phyloP scores from a whole-genome alignment of 306 rosid genomes.

The Leucaena leucocephala region DNA sequence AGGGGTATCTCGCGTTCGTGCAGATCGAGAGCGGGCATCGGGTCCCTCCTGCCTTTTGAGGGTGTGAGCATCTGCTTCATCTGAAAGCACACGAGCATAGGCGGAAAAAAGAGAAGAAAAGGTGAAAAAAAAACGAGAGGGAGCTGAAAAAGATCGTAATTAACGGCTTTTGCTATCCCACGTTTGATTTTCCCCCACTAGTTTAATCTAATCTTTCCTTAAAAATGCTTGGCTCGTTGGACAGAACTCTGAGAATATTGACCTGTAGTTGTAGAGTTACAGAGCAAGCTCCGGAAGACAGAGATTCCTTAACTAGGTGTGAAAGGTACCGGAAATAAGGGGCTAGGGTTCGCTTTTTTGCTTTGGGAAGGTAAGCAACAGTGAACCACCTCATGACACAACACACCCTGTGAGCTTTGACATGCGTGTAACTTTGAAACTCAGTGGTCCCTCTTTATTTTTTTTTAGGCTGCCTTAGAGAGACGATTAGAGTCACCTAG shows the following conservation, averaged over 20 bases:
- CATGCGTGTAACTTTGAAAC: conserved; percentile 28
- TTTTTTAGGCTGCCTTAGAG: conserved; percentile 44
- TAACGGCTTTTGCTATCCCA: conserved; percentile 52
- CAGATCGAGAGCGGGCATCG: conserved; percentile 31
- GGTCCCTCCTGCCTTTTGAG: background rate
- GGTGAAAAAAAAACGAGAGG: too few species aligned
- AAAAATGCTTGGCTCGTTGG: conserved; percentile 41
- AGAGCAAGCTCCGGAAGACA: conserved; percentile 35
- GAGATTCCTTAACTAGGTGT: conserved; percentile 71
- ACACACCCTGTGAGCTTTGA: background rate
- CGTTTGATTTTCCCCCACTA: conserved; percentile 3
- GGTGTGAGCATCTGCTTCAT: conserved; percentile 29
- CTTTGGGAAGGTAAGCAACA: conserved; percentile 44
- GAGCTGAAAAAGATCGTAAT: conserved; percentile 35
- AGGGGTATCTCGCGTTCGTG: conserved; percentile 2
- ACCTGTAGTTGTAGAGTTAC: conserved; percentile 42
- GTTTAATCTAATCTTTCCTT: conserved; percentile 19
- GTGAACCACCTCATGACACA: conserved; percentile 5
- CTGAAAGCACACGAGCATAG: conserved; percentile 37
- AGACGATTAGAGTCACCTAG: conserved; percentile 42
- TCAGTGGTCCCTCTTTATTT: conserved; percentile 49
- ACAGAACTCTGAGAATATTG: conserved; percentile 48
- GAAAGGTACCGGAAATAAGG: background rate
- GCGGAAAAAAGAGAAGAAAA: background rate
- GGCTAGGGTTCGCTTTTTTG: conserved; percentile 6